phyloP scores from a whole-genome alignment of 2,329 filamentous ascomycete species.

The Sporothrix curviconia region DNA sequence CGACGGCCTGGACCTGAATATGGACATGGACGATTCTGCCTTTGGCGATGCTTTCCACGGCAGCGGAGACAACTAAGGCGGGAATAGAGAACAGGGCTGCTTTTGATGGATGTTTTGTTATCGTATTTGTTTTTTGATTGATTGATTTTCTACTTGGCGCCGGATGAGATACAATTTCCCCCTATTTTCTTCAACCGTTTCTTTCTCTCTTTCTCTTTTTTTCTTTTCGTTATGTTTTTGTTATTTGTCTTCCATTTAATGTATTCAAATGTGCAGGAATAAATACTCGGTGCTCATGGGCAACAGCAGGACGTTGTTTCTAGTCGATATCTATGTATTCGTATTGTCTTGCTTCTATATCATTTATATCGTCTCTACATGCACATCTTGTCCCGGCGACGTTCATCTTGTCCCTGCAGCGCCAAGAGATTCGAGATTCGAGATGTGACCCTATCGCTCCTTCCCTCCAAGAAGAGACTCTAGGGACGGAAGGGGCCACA shows the following conservation, averaged over 20 bases:
- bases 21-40: conserved; percentile 71
- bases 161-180: background rate
- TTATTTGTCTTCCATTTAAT: background rate
- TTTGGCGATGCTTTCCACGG: conserved; percentile 79
- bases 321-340: background rate
- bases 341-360: background rate
- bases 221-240: no score
- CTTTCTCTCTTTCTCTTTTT: background rate
- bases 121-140: background rate
- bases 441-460: background rate
- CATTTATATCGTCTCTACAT: background rate
- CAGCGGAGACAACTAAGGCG: conserved; percentile 25
- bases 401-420: background rate
- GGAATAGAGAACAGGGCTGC: background rate
- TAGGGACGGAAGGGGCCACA: background rate
- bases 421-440: conserved; percentile 1
- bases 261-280: background rate
- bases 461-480: no score
- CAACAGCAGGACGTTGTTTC: background rate
- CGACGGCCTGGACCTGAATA: conserved; percentile 57
- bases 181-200: background rate
- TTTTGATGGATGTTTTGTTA: background rate
- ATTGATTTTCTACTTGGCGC: background rate
- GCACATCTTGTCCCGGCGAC: background rate
- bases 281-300: background rate